Evolutionary conservation across 2,329 filamentous ascomycete genomes (phyloP).

Genomic region (Massarina eburnea): DNA sequence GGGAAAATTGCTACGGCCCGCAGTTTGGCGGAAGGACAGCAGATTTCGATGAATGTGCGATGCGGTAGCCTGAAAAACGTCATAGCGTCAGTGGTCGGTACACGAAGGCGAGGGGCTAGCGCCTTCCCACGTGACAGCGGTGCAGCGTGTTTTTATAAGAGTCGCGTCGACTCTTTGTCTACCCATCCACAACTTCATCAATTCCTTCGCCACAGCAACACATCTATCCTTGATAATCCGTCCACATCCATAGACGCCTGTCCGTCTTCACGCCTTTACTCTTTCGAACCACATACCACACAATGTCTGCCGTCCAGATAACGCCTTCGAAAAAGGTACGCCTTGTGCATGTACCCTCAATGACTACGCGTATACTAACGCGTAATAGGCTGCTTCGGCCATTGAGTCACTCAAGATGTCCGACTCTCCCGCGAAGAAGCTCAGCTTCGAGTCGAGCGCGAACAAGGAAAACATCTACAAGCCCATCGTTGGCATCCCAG

Average conservation of each 20-base stretch:
- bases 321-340: constrained; percentile 74
- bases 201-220: constrained; percentile 13
- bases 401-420: constrained; percentile 86
- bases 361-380: constrained; percentile 42
- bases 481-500: constrained; percentile 55
- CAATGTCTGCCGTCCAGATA: constrained; percentile 73
- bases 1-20: neutral
- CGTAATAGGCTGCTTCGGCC: constrained; percentile 73
- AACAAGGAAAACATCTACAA: constrained; percentile 83
- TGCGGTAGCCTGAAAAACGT: constrained; percentile 21
- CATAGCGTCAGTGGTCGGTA: constrained; percentile 35
- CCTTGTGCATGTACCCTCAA: constrained; percentile 35
- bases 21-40: neutral
- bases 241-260: constrained; percentile 13
- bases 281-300: constrained; percentile 19
- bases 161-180: constrained; percentile 18
- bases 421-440: constrained; percentile 88
- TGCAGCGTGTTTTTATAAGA: constrained; percentile 25
- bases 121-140: constrained; percentile 26
- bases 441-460: constrained; percentile 67
- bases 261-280: constrained; percentile 6
- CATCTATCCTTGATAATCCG: constrained; percentile 19
- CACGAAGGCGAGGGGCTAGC: constrained; percentile 16
- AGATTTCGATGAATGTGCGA: constrained; percentile 9
- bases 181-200: constrained; percentile 30